These are phyloP conservation scores for Clonostachys byssicola DNA, from an alignment of 2,329 filamentous ascomycete genomes.

Conservation along the genomic window DNA sequence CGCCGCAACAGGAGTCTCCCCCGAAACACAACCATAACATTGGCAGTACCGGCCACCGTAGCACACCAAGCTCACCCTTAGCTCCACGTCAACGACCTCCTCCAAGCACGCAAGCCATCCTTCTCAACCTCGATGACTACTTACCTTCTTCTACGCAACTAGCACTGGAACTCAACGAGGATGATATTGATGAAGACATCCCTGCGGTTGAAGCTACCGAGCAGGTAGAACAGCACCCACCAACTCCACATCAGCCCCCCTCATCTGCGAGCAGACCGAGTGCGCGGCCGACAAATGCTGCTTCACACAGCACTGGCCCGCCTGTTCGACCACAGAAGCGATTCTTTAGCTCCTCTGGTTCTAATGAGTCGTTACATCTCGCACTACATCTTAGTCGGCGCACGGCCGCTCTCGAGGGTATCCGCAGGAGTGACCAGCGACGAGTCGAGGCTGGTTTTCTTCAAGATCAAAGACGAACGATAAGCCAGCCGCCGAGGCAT, in stretches of 20 bases:
- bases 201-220: neutral
- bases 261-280: neutral
- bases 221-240: neutral
- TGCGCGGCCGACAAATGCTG: slow-evolving; percentile 9
- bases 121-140: slow-evolving; percentile 47
- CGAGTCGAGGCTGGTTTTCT: slow-evolving; percentile 1
- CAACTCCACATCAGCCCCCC: neutral
- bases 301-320: slow-evolving; percentile 4
- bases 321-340: slow-evolving; percentile 10
- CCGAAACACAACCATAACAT: neutral
- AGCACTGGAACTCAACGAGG: slow-evolving; percentile 35
- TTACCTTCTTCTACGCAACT: slow-evolving; percentile 55
- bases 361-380: slow-evolving; percentile 23
- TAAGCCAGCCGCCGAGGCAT: neutral
- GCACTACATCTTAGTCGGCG: slow-evolving; percentile 27
- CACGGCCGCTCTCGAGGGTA: slow-evolving; percentile 20
- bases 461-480: neutral
- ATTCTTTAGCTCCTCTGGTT: slow-evolving; percentile 31
- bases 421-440: slow-evolving; percentile 15
- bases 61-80: slow-evolving; percentile 5
- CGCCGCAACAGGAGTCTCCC: neutral
- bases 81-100: slow-evolving; percentile 18
- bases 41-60: neutral
- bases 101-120: slow-evolving; percentile 47
- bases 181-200: slow-evolving; percentile 12